A percentile compares a stretch with the other conserved stretches of the same genome.
phyloP scores from a whole-genome alignment of 2,329 filamentous ascomycete genomes.

The Phialophora chinensis region DNA sequence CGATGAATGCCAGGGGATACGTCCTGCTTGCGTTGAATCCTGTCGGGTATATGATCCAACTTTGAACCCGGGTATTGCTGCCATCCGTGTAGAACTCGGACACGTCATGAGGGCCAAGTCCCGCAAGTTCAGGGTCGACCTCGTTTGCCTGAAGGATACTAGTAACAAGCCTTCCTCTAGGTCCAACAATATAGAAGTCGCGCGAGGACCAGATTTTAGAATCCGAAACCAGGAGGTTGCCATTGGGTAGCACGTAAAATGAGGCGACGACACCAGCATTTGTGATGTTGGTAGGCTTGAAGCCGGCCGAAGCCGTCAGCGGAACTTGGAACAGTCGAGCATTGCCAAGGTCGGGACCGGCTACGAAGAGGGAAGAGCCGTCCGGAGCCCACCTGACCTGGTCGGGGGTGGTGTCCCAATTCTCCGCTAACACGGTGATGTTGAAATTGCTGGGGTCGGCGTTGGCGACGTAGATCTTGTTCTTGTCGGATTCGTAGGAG shows the following conservation, averaged over 20 bases:
- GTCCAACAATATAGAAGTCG: conserved; percentile 45
- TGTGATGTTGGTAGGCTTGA: conserved; percentile 47
- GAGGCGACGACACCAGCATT: conserved; percentile 43
- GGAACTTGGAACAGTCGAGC: conserved; percentile 49
- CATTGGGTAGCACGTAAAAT: conserved; percentile 42
- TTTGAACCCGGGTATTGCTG: conserved; percentile 47
- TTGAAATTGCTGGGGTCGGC: conserved; percentile 43
- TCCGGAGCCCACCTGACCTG: conserved; percentile 59
- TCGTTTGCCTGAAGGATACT: conserved; percentile 47
- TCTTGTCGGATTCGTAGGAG: conserved; percentile 81
- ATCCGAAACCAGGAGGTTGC: conserved; percentile 44
- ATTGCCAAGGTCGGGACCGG: conserved; percentile 72
- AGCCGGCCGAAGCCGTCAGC: conserved; percentile 43
- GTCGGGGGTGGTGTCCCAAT: conserved; percentile 61
- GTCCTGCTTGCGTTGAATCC: conserved; percentile 72
- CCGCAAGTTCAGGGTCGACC: conserved; percentile 48
- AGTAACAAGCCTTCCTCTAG: conserved; percentile 41
- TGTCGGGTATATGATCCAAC: conserved; percentile 52
- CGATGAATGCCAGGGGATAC: conserved; percentile 78
- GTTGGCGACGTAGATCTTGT: conserved; percentile 52
- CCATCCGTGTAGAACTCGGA: conserved; percentile 49
- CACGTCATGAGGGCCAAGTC: conserved; percentile 45
- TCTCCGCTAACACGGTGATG: conserved; percentile 47
- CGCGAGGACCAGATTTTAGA: conserved; percentile 47
- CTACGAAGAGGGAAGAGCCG: conserved; percentile 70